Base-by-base conservation (phyloP, 208 protist species). In the Kentomonas sorsogonicus region DNA sequence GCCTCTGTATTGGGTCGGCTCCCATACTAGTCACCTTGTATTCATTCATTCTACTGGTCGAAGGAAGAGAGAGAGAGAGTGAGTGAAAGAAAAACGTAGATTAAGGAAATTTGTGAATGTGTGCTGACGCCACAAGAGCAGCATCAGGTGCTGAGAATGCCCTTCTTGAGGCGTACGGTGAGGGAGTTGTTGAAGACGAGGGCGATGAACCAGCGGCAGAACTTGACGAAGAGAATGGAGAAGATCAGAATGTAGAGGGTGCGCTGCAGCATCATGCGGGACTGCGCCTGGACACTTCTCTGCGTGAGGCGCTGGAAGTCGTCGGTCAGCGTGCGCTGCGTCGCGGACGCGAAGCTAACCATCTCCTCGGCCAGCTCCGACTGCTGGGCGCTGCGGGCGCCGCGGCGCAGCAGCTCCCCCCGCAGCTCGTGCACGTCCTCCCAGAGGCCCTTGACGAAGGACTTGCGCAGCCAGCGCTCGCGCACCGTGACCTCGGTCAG, bases 401-500 rank as follows among this genome's bases (percentile, higher is more conserved):
- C 85, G 23, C 86, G 89, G 13, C 80, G 83, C 33, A 95, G 77
- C 57, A 95, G 71, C 57, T 93, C 89, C 2, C 84, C 89, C 13
- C 89, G 75, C 39, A 92, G 61, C 63, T 95, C 89, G 58, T 95
- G 89, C 25, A 95, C 85, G 23, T 95, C 80, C 63, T 95, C 85
- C 86, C 89, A 95, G 1, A 93, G 61, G 0, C 70, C 77, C 50
- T 95, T 95, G 27, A 93, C 67, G 64, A 89, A 95, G 41, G 70
- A 71, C 72, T 91, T 92, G 41, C 89, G 79, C 43, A 95, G 69
- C 86, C 89, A 95, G 7, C 89, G 72, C 63, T 95, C 89, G 5
- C 85, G 69, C 59, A 79, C 85, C 13, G 83, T 93, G 41, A 95
- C 83, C 66, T 95, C 89, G 53, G 88, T 90, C 51, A 93, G 59